A percentile compares a stretch with the other conserved stretches of the same genome.
Evolutionary conservation across 2,329 filamentous ascomycete species (phyloP).

Genomic region (Colletotrichum lentis): DNA sequence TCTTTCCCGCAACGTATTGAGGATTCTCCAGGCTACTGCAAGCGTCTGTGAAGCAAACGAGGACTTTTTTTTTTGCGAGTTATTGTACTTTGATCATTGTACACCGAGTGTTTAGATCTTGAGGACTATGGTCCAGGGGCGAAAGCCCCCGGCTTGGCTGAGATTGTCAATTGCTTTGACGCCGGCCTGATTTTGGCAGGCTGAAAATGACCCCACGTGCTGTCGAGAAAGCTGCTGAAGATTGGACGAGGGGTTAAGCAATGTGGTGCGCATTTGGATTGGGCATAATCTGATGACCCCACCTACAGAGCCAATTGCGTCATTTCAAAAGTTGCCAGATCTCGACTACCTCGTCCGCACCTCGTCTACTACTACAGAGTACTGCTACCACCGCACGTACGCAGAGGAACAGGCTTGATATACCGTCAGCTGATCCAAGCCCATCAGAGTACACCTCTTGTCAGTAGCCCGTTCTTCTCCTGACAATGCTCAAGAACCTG

Average conservation of each 20-base stretch:
- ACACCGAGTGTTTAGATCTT: too few relatives aligned
- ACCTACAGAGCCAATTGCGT: slow-evolving; percentile 27
- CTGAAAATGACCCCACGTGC: slow-evolving; percentile 1
- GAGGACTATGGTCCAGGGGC: too few relatives aligned
- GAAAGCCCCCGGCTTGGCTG: background rate
- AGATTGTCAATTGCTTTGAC: background rate
- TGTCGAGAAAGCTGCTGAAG: slow-evolving; percentile 8
- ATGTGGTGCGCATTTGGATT: background rate
- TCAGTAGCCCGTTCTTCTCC: background rate
- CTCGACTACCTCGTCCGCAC: background rate
- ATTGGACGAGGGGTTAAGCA: slow-evolving; percentile 1
- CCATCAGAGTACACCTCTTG: background rate
- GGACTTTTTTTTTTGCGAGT: background rate
- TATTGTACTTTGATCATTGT: too few relatives aligned
- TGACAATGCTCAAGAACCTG: background rate
- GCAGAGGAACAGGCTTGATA: background rate
- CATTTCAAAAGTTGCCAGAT: slow-evolving; percentile 15
- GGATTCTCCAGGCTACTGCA: background rate
- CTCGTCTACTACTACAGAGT: background rate
- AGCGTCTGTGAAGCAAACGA: background rate
- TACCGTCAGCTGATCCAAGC: background rate
- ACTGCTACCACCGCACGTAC: too few relatives aligned
- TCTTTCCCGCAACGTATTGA: background rate
- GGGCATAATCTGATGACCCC: slow-evolving; percentile 18
- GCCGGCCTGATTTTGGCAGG: background rate